A percentile compares a stretch with the other conserved stretches of the same genome.
phyloP scores from a whole-genome alignment of 2,329 filamentous ascomycete species.

The Talaromyces sp. region DNA sequence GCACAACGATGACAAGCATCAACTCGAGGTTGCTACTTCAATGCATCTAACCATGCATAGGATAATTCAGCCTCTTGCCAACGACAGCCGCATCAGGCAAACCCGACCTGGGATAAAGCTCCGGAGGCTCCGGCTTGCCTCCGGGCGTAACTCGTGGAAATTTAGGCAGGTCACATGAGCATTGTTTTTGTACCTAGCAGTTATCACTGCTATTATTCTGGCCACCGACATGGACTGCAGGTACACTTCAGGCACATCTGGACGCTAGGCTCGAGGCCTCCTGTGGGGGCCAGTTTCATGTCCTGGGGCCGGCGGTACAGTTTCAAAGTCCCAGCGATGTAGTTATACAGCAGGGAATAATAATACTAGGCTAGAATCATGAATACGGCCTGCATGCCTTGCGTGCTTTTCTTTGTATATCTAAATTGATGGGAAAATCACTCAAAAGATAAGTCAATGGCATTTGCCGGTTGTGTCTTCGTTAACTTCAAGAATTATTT shows the following conservation, averaged over 20 bases:
- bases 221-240: not conserved
- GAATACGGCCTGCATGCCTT: not conserved
- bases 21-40: not conserved
- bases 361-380: not conserved
- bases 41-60: not conserved
- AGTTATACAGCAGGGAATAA: not conserved
- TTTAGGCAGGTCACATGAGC: not conserved
- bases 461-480: not conserved
- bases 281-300: constrained; percentile 10
- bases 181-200: not conserved
- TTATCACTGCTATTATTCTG: not conserved
- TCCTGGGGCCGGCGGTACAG: not conserved
- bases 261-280: not conserved
- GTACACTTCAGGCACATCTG: not conserved
- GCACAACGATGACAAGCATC: not conserved
- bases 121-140: not conserved
- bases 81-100: not conserved
- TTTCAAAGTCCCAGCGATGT: not conserved
- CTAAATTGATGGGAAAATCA: not conserved
- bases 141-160: not conserved
- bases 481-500: too few relatives aligned
- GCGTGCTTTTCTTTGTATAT: not conserved
- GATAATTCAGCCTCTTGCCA: not conserved
- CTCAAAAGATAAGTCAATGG: not conserved
- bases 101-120: not conserved